Evolutionary conservation across 495 filamentous ascomycete genomes (phyloP), one percentile per base, ranked within the genome.

Genomic region (Xylaria cubensis): DNA sequence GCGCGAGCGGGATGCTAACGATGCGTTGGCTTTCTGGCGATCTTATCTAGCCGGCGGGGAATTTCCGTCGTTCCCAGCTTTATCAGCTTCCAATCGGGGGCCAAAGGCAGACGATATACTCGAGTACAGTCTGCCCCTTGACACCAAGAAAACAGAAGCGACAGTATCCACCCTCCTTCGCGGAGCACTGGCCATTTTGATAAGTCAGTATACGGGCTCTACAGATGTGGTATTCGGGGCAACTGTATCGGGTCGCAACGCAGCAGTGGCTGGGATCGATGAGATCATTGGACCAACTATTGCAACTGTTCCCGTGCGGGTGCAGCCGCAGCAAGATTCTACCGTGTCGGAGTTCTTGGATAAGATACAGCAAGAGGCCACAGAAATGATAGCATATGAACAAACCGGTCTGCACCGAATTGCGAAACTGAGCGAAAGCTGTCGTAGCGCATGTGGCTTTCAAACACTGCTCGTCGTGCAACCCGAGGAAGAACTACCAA

Each of bases 301-400:
- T 51, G 84, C 89, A 21, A 91, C 90, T 0, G 77, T 91, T 0
- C 90, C 90, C 6, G 78, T 87, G 17, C 82, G 89, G 2, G 76
- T 82, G 4, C 17, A 50, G 15, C 3, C 17, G 46, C 44, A 48
- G 17, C 44, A 19, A 48, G 17, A 21, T 50, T 8, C 4, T n/a
- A 50, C 46, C 6, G 46, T 50, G 46, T n/a, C 17, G 5, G 17
- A n/a, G 1, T 50, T 50, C 4, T 50, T 50, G 19, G 4, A n/a
- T 4, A 19, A 50, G 7, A 8, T 50, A 50, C 46, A 50, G 5
- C 46, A 50, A n/a, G 17, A 50, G 7, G 17, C 46, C 17, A 50
- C 17, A 1, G 46, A n/a, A n/a, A n/a, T 50, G 46, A 50, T 50
- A n/a, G 17, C 46, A n/a, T 50, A n/a, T 8, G 17, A n/a, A n/a